These are phyloP conservation scores for Citrus unshiu DNA, from an alignment of 345 rosid genomes.

Conservation along the genomic window DNA sequence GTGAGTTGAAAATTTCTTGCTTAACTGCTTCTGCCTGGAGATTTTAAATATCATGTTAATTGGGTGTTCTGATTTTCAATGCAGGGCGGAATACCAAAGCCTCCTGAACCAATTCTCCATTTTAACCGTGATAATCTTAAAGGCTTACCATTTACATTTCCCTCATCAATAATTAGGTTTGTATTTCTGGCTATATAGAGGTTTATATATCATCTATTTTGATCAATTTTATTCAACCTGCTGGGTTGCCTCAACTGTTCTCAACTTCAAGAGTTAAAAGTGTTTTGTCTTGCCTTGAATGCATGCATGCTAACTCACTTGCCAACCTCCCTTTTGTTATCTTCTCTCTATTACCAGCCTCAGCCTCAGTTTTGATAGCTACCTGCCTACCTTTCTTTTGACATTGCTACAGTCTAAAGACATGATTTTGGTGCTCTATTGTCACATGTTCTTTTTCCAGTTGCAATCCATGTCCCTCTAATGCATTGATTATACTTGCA, in stretches of 20 bases:
- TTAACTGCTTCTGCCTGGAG: not conserved
- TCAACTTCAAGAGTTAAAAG: not conserved
- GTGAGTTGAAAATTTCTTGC: constrained; percentile 37
- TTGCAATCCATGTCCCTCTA: constrained; percentile 9
- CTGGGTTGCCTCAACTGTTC: not conserved
- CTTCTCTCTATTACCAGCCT: not conserved
- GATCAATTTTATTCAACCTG: not conserved
- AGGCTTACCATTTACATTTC: constrained; percentile 82
- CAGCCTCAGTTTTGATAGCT: not conserved
- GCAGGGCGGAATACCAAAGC: constrained; percentile 83
- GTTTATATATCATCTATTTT: not conserved
- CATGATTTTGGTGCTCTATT: not conserved
- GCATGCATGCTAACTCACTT: not conserved
- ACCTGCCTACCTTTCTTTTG: not conserved
- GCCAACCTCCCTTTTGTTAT: not conserved
- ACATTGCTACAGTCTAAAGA: not conserved
- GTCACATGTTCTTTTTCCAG: not conserved
- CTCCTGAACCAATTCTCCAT: constrained; percentile 56
- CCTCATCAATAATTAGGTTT: constrained; percentile 61
- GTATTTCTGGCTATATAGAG: not conserved
- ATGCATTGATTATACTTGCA: constrained; percentile 30
- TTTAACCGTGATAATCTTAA: constrained; percentile 70
- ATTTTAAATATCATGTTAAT: not conserved
- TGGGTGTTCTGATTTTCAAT: constrained; percentile 11
- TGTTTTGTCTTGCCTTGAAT: not conserved